Percentiles rank a stretch among this genome's conserved stretches.
Evolutionary conservation across 108 stramenopile species (phyloP).

Genomic region (Nitzschia palea): DNA sequence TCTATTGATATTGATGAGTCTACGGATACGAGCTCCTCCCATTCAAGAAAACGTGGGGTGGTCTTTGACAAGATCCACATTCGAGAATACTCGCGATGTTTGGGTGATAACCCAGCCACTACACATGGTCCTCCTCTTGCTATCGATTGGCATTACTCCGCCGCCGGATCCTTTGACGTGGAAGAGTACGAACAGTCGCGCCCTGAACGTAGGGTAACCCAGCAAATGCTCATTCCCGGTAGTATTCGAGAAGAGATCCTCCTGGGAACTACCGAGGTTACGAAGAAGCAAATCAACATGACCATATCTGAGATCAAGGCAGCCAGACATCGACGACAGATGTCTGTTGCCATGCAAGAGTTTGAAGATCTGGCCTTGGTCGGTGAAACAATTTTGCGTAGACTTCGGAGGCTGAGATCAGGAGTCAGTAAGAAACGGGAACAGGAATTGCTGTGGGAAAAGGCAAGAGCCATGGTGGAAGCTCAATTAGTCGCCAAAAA

Average conservation of each 20-base stretch:
- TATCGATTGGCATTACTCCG: constrained; percentile 26
- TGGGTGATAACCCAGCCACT: constrained; percentile 17
- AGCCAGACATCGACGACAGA: constrained; percentile 4
- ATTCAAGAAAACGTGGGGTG: constrained; percentile 2
- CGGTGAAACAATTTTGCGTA: not conserved
- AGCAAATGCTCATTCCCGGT: not conserved
- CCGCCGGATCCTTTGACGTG: not conserved
- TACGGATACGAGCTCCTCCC: not conserved
- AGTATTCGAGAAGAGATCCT: constrained; percentile 3
- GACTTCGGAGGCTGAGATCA: constrained; percentile 1
- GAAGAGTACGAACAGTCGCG: not conserved
- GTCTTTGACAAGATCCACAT: constrained; percentile 11
- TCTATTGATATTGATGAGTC: not conserved
- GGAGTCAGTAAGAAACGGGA: constrained; percentile 18
- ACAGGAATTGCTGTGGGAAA: constrained; percentile 26
- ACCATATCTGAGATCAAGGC: not conserved
- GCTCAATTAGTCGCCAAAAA: not conserved
- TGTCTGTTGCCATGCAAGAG: constrained; percentile 3
- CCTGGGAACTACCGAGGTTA: not conserved
- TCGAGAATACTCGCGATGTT: constrained; percentile 19
- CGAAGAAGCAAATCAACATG: constrained; percentile 3
- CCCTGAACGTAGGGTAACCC: not conserved
- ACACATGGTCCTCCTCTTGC: constrained; percentile 21
- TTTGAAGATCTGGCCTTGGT: not conserved
- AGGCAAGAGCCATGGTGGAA: not conserved